These are phyloP conservation scores for Cutaneotrichosporon spelunceum DNA, from an alignment of 1,284 basidiomycete species.

Conservation along the genomic window DNA sequence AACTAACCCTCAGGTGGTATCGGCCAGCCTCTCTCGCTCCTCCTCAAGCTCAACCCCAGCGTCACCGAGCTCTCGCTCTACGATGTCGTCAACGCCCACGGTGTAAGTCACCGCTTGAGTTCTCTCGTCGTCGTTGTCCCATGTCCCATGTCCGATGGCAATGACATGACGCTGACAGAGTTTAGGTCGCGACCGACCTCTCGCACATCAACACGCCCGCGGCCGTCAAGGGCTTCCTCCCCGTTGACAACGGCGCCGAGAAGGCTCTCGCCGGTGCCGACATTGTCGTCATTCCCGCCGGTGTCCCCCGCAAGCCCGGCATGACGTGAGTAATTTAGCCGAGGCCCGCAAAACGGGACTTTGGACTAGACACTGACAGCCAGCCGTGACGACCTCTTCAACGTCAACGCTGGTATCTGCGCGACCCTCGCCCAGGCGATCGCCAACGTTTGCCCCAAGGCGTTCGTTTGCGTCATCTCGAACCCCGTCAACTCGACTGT, in stretches of 20 bases:
- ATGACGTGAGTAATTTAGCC: conserved; percentile 55
- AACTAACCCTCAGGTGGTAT: conserved; percentile 55
- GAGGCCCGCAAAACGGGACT: not conserved
- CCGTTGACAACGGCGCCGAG: conserved; percentile 50
- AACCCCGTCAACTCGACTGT: conserved; percentile 84
- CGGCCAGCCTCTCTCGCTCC: conserved; percentile 85
- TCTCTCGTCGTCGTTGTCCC: not conserved
- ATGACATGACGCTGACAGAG: conserved; percentile 4
- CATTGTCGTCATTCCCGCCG: conserved; percentile 95
- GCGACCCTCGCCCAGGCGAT: conserved; percentile 89
- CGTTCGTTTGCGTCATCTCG: conserved; percentile 92
- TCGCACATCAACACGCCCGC: conserved; percentile 89
- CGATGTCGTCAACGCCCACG: conserved; percentile 61
- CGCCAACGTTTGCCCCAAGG: conserved; percentile 81
- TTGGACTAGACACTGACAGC: conserved; percentile 9
- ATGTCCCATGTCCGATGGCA: too few species aligned
- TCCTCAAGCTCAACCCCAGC: conserved; percentile 81
- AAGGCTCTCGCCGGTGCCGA: conserved; percentile 49
- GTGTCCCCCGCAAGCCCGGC: conserved; percentile 86
- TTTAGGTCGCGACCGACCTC: conserved; percentile 74
- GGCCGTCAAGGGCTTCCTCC: conserved; percentile 61
- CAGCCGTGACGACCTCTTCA: conserved; percentile 94
- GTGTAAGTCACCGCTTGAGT: conserved; percentile 38
- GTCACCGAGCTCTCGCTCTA: conserved; percentile 85
- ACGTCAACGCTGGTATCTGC: conserved; percentile 62